These are phyloP conservation scores for Xanthoconium purpureum DNA, from an alignment of 768 basidiomycete species.

Conservation along the genomic window DNA sequence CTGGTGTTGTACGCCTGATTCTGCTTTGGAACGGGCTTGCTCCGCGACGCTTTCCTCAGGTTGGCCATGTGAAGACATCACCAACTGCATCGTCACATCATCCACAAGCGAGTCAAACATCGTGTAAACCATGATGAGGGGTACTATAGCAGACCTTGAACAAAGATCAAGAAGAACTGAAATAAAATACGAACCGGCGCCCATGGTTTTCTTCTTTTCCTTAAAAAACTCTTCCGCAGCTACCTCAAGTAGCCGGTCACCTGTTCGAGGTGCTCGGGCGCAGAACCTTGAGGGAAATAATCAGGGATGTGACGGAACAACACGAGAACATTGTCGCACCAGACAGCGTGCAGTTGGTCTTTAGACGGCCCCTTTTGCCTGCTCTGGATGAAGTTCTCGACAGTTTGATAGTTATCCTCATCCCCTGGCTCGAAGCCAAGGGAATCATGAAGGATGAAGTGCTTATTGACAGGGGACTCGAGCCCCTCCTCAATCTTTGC, in stretches of 20 bases:
- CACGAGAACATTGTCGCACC: neutral
- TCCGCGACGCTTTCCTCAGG: no score
- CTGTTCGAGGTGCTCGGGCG: no score
- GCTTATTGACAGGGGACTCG: neutral
- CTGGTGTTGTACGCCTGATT: no score
- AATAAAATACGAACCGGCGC: neutral
- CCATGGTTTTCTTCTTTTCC: no score
- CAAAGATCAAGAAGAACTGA: neutral
- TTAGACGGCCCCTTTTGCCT: neutral
- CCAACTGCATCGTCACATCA: no score
- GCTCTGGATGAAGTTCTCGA: neutral
- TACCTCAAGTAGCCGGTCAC: no score
- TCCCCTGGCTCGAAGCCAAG: neutral
- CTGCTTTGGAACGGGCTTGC: no score
- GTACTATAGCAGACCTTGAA: neutral
- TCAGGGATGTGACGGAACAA: neutral
- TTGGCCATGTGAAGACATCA: no score
- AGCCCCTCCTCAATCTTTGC: neutral
- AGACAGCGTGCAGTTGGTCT: slow-evolving; percentile 1
- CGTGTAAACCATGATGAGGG: no score
- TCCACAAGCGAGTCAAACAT: no score
- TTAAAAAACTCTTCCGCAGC: no score
- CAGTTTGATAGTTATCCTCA: neutral
- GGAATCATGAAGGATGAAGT: neutral
- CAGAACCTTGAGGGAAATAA: no score